These are phyloP conservation scores for Eucalyptus microcorys DNA, from an alignment of 345 rosid species.

Conservation along the genomic window DNA sequence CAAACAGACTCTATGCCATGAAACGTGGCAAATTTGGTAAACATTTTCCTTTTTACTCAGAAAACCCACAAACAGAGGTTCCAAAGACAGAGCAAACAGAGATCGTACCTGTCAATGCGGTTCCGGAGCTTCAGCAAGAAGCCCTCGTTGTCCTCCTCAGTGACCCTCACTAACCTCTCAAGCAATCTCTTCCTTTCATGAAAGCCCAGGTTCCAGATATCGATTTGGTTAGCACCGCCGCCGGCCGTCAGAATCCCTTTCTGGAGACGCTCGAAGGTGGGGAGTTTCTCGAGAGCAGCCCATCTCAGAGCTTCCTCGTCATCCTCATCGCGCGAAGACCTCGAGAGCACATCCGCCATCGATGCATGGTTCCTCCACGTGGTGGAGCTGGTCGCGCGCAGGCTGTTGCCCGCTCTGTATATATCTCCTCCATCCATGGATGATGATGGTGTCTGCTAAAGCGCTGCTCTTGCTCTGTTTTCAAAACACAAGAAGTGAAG, in stretches of 20 bases:
- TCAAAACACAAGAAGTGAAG: background rate
- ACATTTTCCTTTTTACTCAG: background rate
- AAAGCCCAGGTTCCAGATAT: slow-evolving; percentile 15
- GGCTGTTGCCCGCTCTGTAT: background rate
- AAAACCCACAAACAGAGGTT: background rate
- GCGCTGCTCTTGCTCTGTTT: background rate
- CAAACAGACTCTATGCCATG: background rate
- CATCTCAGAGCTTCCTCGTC: slow-evolving; percentile 46
- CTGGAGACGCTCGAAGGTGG: slow-evolving; percentile 24
- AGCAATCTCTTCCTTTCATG: slow-evolving; percentile 17
- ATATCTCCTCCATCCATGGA: slow-evolving; percentile 1
- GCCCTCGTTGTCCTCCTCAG: slow-evolving; percentile 27
- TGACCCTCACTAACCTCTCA: slow-evolving; percentile 17
- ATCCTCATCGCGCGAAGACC: slow-evolving; percentile 27
- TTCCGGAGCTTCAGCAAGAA: slow-evolving; percentile 9
- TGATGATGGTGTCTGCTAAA: background rate
- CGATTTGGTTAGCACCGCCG: slow-evolving; percentile 9
- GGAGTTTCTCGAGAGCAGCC: slow-evolving; percentile 50
- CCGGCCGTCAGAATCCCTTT: slow-evolving; percentile 16
- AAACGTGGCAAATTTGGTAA: background rate
- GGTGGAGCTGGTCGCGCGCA: background rate
- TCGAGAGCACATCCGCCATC: slow-evolving; percentile 10
- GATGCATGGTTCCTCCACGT: slow-evolving; percentile 1
- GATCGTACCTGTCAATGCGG: background rate
- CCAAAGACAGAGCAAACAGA: background rate